Conservation (phyloP, 2,329 filamentous ascomycete genomes). For the Beauveria scarabaeidicola region DNA sequence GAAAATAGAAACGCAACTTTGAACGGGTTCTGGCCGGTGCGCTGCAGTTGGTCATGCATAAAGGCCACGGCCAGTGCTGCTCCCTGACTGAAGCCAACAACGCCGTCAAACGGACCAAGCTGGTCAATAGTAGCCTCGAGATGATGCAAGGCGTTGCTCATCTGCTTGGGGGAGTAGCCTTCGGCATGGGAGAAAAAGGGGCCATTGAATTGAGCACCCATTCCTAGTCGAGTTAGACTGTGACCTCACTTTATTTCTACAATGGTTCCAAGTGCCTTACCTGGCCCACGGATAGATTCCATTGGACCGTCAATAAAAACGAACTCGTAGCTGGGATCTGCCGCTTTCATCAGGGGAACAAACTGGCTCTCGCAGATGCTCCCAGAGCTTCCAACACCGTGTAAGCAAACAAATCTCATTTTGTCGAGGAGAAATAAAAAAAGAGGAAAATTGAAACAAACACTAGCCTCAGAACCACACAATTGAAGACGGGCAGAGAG, state of each 20-base stretch:
- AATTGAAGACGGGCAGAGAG: neutral
- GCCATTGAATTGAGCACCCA: neutral
- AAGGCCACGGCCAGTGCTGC: neutral
- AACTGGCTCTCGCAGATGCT: neutral
- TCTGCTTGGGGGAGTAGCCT: conserved; percentile 2
- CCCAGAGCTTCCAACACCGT: conserved; percentile 7
- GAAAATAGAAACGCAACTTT: neutral
- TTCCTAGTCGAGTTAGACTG: neutral
- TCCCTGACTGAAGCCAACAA: conserved; percentile 8
- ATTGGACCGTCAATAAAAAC: conserved; percentile 1
- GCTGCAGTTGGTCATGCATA: neutral
- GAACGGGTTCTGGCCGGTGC: neutral
- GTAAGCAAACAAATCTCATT: conserved; percentile 5
- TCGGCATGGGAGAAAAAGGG: conserved; percentile 4
- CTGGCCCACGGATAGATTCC: neutral
- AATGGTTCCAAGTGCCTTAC: neutral
- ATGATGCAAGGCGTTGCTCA: neutral
- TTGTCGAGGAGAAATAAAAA: neutral
- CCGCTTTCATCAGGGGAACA: neutral
- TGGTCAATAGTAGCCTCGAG: neutral
- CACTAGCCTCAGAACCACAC: neutral
- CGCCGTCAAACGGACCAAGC: conserved; percentile 7
- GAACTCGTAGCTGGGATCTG: conserved; percentile 5
- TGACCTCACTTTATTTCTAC: neutral
- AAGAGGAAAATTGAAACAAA: neutral